A percentile compares a stretch with the other conserved stretches of the same genome.
These are phyloP conservation scores for Fusarium acutatum DNA, from an alignment of 2,329 filamentous ascomycete species.

Conservation along the genomic window DNA sequence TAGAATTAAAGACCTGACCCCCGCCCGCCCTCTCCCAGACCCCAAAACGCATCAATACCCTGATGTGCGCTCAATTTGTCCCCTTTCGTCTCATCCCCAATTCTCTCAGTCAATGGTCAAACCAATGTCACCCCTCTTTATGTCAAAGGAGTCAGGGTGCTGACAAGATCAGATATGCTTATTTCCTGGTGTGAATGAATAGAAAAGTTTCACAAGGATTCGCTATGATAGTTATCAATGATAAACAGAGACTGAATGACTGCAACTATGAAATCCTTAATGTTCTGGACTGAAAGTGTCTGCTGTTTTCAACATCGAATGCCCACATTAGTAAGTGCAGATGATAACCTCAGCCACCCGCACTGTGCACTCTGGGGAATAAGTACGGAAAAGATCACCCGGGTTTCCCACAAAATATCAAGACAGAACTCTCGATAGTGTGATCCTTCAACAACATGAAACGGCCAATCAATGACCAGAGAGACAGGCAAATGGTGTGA, in stretches of 20 bases:
- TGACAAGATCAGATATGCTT: neutral
- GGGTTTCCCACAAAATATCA: constrained; percentile 3
- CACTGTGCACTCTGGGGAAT: constrained; percentile 16
- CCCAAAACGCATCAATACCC: neutral
- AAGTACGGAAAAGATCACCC: constrained; percentile 14
- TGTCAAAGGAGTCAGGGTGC: neutral
- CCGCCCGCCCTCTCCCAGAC: neutral
- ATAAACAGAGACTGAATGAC: neutral
- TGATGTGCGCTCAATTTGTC: constrained; percentile 11
- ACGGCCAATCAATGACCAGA: neutral
- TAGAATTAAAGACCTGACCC: neutral
- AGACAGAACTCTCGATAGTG: neutral
- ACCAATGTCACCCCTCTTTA: neutral
- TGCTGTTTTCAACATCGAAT: neutral
- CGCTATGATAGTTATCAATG: neutral
- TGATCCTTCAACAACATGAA: neutral
- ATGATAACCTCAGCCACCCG: constrained; percentile 2
- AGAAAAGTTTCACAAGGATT: neutral
- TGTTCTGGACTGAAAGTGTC: neutral
- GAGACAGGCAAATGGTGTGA: too few species aligned
- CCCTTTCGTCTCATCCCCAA: constrained; percentile 6
- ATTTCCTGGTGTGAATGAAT: neutral
- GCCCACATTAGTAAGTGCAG: neutral
- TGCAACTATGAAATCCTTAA: neutral
- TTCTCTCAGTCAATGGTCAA: neutral